These are phyloP conservation scores for Gastrolobium villosum DNA, from an alignment of 306 rosid genomes.

Conservation along the genomic window DNA sequence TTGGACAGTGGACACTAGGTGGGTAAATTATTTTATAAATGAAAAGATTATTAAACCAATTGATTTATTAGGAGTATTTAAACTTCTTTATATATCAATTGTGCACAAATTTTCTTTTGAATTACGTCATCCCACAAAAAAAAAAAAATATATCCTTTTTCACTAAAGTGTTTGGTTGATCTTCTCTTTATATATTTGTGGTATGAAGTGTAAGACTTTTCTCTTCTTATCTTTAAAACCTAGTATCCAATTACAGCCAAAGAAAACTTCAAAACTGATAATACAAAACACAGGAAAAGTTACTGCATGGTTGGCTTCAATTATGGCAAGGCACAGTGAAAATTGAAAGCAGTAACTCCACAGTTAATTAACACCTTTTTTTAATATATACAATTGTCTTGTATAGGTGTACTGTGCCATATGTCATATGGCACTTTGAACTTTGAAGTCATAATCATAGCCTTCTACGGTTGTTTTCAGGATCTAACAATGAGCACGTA, in stretches of 20 bases:
- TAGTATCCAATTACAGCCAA: conserved; percentile 16
- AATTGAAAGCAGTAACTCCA: conserved; percentile 27
- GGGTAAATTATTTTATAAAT: not conserved
- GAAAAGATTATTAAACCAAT: not conserved
- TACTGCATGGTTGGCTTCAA: conserved; percentile 51
- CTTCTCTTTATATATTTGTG: conserved; percentile 40
- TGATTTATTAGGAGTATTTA: conserved; percentile 1
- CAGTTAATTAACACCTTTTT: not conserved
- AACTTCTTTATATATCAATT: not conserved
- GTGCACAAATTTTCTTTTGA: conserved; percentile 44
- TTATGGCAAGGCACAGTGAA: conserved; percentile 26
- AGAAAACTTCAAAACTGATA: conserved; percentile 31
- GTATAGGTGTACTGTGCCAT: conserved; percentile 25
- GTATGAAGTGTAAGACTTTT: conserved; percentile 27
- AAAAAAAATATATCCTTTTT: conserved; percentile 13
- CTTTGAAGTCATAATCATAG: not conserved
- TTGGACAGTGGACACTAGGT: conserved; percentile 49
- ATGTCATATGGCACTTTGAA: conserved; percentile 17
- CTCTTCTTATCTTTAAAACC: conserved; percentile 51
- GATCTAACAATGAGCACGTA: conserved; percentile 48
- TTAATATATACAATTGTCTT: not conserved
- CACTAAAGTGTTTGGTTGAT: conserved; percentile 33
- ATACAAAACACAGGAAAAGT: conserved; percentile 5
- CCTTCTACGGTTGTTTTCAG: conserved; percentile 13
- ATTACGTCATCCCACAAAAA: conserved; percentile 54